Evolutionary conservation across 768 basidiomycete species (phyloP), one percentile per base, ranked within the genome.

Genomic region (Leccinum truebloodii): DNA sequence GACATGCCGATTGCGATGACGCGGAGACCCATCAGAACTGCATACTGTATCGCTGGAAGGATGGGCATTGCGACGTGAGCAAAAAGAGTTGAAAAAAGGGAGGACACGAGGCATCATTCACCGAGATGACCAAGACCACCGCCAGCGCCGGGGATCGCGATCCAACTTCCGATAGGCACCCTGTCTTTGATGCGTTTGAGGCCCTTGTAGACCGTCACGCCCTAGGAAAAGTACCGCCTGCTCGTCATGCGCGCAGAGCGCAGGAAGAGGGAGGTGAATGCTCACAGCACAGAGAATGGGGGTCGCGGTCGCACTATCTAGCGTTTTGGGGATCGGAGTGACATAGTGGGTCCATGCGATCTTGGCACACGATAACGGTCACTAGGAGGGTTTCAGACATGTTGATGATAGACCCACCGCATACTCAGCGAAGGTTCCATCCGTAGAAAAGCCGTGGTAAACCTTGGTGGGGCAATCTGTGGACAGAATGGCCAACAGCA

Each of bases 1-100:
- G n/a, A n/a, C n/a, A n/a, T n/a, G n/a, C n/a, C n/a, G n/a, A n/a
- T 77, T 14, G 79, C 83, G 54, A 84, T 72, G 28, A 81, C 78
- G 2, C 78, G 73, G 48, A 81, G 63, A 32, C 80, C 80, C 69
- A 79, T 76, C 13, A 68, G 65, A 9, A 67, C 59, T 9, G 81
- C 81, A 59, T 83, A 83, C 61, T 84, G 82, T 26, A 80, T 71
- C 1, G 81, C 80, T 75, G 28, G 13, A 55, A 0, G 6, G 18
- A n/a, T 7, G 22, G 6, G 14, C 10, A 18, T 22, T 24, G 6
- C n/a, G 30, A 32, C 9, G 22, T 69, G 20, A 60, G 44, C 0
- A 28, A 34, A 30, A 3, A 20, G 20, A 10, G 37, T 14, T 16
- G 3, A 20, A n/a, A 41, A 12, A 35, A 18, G 18, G 22, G 22